Evolutionary conservation across 441 rosid species (phyloP), one percentile per base, ranked within the genome.

Genomic region (Biscutella laevigata): DNA sequence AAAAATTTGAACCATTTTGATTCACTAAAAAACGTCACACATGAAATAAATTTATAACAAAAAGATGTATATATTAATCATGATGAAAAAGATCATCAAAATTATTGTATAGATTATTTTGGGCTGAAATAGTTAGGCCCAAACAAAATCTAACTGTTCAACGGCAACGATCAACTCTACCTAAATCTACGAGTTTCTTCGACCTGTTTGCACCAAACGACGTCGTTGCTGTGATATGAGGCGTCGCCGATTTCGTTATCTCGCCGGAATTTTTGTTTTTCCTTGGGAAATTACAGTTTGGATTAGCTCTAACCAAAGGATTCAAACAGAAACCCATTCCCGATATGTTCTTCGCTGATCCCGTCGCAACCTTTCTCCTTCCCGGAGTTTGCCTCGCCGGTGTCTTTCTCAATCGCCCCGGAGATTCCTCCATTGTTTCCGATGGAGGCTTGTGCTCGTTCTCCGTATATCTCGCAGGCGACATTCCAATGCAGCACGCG

Each of bases 231-330:
- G 88, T 73, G 0, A 90, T 66, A 65, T 77, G 82, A 4, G 94
- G 90, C 59, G 78, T 83, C 64, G 10, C 73, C 46, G 74, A 21
- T 1, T 6, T 53, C 46, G 83, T 71, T 0, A 64, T 6, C 12
- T 86, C 94, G 0, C 81, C 79, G 25, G 80, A 24, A n/a, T 24
- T 29, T 14, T 41, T 74, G 0, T 62, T 71, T 62, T 77, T 80
- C 62, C 78, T 82, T 64, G 60, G 75, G 77, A 89, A 77, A 2
- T 75, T 83, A 56, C 77, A 70, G 34, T 66, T 70, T 6, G 99
- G 99, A 24, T 88, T 88, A 17, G 95, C 74, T 61, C 99, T 74
- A 61, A 88, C 92, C 32, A 92, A 71, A 40, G 98, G 99, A 34
- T 92, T 86, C 75, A 84, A 53, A 53, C 98, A 88, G 67, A 80